A percentile compares a stretch with the other conserved stretches of the same genome.
phyloP scores from a whole-genome alignment of 78 protist genomes.

The slime mould (Dictyostelium discoideum) region DNA sequence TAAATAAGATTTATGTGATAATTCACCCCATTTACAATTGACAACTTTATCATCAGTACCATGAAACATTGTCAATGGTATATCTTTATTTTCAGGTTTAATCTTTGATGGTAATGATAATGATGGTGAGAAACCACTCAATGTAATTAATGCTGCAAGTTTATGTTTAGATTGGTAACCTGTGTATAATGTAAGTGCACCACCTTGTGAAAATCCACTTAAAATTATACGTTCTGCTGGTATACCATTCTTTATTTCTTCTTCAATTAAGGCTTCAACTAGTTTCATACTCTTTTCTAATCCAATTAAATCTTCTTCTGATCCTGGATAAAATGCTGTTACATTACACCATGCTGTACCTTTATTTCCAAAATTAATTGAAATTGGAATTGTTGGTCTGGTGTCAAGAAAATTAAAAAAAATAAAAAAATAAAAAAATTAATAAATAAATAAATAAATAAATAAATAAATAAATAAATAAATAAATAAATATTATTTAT shows the following conservation, averaged over 20 bases:
- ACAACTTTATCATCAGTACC: neutral
- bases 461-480: neutral
- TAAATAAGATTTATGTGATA: neutral
- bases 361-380: neutral
- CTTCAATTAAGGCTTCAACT: neutral
- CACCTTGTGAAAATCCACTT: constrained; percentile 16
- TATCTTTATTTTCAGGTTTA: neutral
- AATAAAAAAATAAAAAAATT: neutral
- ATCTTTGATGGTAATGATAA: neutral
- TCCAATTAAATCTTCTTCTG: neutral
- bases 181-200: neutral
- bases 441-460: neutral
- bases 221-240: neutral
- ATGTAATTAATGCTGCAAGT: neutral
- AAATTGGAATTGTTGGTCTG: constrained; percentile 16
- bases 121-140: constrained; percentile 26
- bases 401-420: neutral
- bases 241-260: neutral
- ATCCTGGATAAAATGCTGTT: constrained; percentile 1
- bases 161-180: neutral
- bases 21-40: neutral
- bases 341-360: constrained; percentile 39
- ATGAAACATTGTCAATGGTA: neutral
- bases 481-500: neutral
- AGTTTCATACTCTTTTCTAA: neutral